phyloP scores from a whole-genome alignment of 805 yeast genomes.

The Metschnikowia dekortorum region DNA sequence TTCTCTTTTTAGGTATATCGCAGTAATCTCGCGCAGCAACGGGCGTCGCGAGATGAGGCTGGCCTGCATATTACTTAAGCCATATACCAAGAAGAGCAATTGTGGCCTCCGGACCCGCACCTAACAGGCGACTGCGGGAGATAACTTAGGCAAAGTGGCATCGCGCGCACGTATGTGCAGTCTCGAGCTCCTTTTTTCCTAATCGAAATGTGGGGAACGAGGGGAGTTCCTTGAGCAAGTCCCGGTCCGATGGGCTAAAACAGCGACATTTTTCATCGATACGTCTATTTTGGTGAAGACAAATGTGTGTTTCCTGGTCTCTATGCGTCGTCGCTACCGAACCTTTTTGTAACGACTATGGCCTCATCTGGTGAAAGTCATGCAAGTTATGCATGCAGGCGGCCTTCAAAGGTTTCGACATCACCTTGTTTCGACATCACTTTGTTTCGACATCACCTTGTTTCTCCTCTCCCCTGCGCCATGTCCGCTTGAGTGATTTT shows the following conservation, averaged over 20 bases:
- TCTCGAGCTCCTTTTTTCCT: background rate
- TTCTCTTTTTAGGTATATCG: slow-evolving; percentile 1
- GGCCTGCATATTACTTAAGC: background rate
- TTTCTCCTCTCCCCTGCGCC: too few species aligned
- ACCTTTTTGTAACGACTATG: too few species aligned
- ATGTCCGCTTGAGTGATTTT: too few species aligned
- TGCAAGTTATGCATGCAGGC: too few species aligned
- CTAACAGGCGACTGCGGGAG: background rate
- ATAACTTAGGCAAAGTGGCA: background rate
- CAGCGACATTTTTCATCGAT: background rate
- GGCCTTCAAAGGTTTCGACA: too few species aligned
- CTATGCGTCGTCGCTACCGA: too few species aligned
- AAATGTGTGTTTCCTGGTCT: background rate
- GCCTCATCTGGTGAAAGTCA: too few species aligned
- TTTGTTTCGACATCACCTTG: too few species aligned
- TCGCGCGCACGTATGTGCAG: background rate
- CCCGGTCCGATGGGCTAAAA: background rate
- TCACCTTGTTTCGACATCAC: too few species aligned
- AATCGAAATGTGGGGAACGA: slow-evolving; percentile 2
- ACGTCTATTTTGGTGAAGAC: background rate
- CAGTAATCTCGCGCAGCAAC: slow-evolving; percentile 1
- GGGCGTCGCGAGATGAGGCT: background rate
- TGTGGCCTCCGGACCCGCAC: background rate
- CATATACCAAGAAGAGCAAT: slow-evolving; percentile 1
- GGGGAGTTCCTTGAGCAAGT: background rate